These are phyloP conservation scores for Solanum chiquidenum DNA, from an alignment of 257 asterid species.

Conservation along the genomic window DNA sequence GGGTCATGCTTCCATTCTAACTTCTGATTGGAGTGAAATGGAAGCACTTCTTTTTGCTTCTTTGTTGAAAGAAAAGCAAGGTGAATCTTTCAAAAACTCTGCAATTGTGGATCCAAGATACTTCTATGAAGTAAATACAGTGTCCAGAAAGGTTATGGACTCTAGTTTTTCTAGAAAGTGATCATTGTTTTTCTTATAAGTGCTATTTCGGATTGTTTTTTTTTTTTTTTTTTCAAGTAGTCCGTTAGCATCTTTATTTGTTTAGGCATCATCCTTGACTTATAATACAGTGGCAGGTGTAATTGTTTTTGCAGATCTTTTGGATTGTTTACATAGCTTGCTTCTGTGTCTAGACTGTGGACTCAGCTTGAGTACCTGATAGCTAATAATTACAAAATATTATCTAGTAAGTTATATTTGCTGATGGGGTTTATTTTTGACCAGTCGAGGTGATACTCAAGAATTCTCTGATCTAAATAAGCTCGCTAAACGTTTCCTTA, in stretches of 20 bases:
- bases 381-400: neutral
- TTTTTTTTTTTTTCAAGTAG: neutral
- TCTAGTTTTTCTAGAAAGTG: neutral
- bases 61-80: neutral
- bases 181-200: neutral
- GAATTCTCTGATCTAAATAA: conserved; percentile 88
- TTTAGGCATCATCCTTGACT: neutral
- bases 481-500: conserved; percentile 79
- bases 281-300: neutral
- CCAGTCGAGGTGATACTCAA: conserved; percentile 97
- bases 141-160: neutral
- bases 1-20: neutral
- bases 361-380: neutral
- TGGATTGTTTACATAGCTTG: neutral
- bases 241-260: neutral
- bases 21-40: neutral
- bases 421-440: conserved; percentile 19
- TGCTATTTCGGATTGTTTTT: neutral
- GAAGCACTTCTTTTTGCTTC: neutral
- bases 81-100: neutral
- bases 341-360: neutral
- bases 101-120: neutral
- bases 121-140: neutral
- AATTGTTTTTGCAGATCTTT: neutral
- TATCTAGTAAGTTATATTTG: neutral